phyloP scores from a whole-genome alignment of 169 alveolate species.

The Plasmodium knowlesi region DNA sequence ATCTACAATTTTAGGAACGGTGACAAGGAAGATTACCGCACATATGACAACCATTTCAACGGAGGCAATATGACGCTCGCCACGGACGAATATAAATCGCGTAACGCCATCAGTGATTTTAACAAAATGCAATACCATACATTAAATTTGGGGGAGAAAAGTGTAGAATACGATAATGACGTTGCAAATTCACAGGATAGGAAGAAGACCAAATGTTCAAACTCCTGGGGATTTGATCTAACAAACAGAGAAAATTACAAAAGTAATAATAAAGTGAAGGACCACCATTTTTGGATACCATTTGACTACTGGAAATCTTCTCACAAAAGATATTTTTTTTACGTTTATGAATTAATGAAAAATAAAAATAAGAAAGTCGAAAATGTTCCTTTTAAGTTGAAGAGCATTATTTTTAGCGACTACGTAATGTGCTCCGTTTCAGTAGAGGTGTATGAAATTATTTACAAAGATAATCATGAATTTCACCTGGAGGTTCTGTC shows the following conservation, averaged over 20 bases:
- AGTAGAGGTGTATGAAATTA: conserved; percentile 70
- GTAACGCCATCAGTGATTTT: neutral
- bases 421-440: conserved; percentile 53
- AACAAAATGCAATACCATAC: conserved; percentile 49
- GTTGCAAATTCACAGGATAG: conserved; percentile 18
- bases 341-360: conserved; percentile 65
- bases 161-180: conserved; percentile 38
- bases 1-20: neutral
- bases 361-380: conserved; percentile 63
- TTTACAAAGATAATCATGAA: conserved; percentile 47
- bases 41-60: neutral
- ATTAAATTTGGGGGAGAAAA: conserved; percentile 24
- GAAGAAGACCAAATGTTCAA: conserved; percentile 28
- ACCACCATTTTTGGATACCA: conserved; percentile 75
- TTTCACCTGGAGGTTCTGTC: conserved; percentile 15
- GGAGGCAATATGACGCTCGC: neutral
- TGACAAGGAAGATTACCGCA: neutral
- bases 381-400: conserved; percentile 59
- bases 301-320: conserved; percentile 76
- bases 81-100: neutral
- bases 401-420: conserved; percentile 67
- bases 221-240: conserved; percentile 64
- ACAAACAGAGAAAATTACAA: conserved; percentile 44
- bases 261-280: conserved; percentile 49
- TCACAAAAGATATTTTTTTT: conserved; percentile 72